A percentile compares a stretch with the other conserved stretches of the same genome.
phyloP scores from a whole-genome alignment of 148 eudicot species.

The Mesembryanthemum crystallinum region DNA sequence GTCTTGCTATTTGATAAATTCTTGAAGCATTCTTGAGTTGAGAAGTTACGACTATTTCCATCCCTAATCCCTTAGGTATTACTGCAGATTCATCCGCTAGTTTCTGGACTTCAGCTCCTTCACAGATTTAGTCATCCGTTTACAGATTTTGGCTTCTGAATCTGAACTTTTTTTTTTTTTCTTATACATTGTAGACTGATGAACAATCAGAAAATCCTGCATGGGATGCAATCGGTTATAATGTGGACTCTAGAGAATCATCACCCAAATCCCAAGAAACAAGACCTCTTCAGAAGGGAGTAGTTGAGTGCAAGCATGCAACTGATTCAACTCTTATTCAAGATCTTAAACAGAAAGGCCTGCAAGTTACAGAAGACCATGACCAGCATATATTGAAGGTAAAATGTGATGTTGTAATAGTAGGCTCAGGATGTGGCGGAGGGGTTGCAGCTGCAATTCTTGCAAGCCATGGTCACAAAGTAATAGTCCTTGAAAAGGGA shows the following conservation, averaged over 20 bases:
- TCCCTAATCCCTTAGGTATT: too few relatives aligned
- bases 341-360: conserved; percentile 54
- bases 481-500: conserved; percentile 68
- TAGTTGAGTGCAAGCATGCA: conserved; percentile 47
- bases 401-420: conserved; percentile 73
- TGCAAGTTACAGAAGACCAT: conserved; percentile 46
- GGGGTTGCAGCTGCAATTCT: conserved; percentile 84
- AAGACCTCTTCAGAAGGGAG: conserved; percentile 76
- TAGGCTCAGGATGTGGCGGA: conserved; percentile 91
- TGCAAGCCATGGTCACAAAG: conserved; percentile 62
- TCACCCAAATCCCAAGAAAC: conserved; percentile 27
- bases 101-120: too few relatives aligned
- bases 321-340: conserved; percentile 47
- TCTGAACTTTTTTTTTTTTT: too few relatives aligned
- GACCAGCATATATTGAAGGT: conserved; percentile 31
- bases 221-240: conserved; percentile 82
- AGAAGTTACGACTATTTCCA: too few relatives aligned
- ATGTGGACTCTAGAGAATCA: conserved; percentile 39
- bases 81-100: too few relatives aligned
- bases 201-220: conserved; percentile 58
- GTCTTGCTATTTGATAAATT: too few relatives aligned
- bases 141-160: neutral
- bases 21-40: too few relatives aligned
- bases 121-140: too few relatives aligned
- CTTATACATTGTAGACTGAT: conserved; percentile 59